A percentile compares a stretch with the other conserved stretches of the same genome.
These are phyloP conservation scores for Cytospora piceicola DNA, from an alignment of 2,329 filamentous ascomycete species.

Conservation along the genomic window DNA sequence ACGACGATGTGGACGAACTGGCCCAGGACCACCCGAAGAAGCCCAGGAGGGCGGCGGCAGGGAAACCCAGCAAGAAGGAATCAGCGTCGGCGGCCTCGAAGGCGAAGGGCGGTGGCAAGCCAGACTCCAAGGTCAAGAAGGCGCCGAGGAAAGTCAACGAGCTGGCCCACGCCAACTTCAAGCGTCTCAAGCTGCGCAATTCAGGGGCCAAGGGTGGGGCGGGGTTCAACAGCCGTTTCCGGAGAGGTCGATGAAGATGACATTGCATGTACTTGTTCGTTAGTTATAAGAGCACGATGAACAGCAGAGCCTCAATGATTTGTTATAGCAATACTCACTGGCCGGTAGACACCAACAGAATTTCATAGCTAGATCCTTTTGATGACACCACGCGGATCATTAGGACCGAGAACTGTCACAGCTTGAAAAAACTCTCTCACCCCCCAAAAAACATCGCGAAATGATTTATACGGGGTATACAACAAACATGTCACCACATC, in stretches of 20 bases:
- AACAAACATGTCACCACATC: not conserved
- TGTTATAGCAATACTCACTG: not conserved
- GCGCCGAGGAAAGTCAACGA: conserved; percentile 64
- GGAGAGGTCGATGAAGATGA: conserved; percentile 48
- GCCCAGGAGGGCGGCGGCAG: not conserved
- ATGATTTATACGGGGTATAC: not conserved
- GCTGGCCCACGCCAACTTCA: conserved; percentile 68
- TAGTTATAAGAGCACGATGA: not conserved
- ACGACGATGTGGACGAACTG: conserved; percentile 47
- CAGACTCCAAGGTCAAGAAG: conserved; percentile 51
- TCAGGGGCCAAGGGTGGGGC: conserved; percentile 65
- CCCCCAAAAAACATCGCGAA: not conserved
- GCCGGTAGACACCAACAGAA: not conserved
- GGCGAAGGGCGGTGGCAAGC: conserved; percentile 32
- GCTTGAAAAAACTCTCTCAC: too few species aligned
- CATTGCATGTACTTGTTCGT: not conserved
- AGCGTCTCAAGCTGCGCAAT: conserved; percentile 66
- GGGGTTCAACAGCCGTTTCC: conserved; percentile 61
- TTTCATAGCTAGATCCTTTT: not conserved
- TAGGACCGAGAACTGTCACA: too few species aligned
- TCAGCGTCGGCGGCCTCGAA: conserved; percentile 34
- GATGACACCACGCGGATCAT: not conserved
- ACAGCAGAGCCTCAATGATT: too few species aligned
- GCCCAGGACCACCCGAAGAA: conserved; percentile 12
- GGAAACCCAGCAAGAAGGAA: conserved; percentile 24